Evolutionary conservation across 1,139 yeast genomes (phyloP).

Genomic region (Debaryomyces robertsiae): DNA sequence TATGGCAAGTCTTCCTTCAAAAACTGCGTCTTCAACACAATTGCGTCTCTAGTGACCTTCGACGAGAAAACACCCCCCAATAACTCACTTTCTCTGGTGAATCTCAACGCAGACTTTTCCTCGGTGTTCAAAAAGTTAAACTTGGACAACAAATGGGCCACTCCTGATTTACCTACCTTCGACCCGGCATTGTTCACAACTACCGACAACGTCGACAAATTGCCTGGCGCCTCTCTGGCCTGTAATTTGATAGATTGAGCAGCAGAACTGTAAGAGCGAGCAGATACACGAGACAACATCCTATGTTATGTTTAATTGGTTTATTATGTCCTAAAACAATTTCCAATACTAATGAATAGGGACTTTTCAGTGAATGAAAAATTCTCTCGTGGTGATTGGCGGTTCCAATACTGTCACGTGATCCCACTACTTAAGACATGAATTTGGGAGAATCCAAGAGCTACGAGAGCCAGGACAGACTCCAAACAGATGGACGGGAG

Average conservation of each 20-base stretch:
- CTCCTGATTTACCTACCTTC: slow-evolving; percentile 76
- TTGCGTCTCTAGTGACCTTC: slow-evolving; percentile 77
- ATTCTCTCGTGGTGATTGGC: slow-evolving; percentile 24
- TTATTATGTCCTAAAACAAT: slow-evolving; percentile 7
- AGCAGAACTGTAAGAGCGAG: slow-evolving; percentile 54
- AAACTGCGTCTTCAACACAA: slow-evolving; percentile 78
- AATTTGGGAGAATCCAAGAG: no score
- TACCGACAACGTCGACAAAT: slow-evolving; percentile 69
- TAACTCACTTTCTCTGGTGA: slow-evolving; percentile 92
- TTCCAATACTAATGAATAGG: slow-evolving; percentile 5
- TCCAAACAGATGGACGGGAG: no score
- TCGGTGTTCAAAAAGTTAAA: slow-evolving; percentile 84
- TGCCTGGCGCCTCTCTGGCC: slow-evolving; percentile 55
- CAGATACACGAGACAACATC: slow-evolving; percentile 49
- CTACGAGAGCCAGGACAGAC: no score
- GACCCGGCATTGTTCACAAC: slow-evolving; percentile 84
- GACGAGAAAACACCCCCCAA: slow-evolving; percentile 83
- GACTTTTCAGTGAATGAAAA: slow-evolving; percentile 15
- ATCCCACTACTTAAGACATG: no score
- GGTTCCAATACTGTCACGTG: slow-evolving; percentile 17
- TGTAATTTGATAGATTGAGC: slow-evolving; percentile 46
- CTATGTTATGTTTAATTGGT: slow-evolving; percentile 11
- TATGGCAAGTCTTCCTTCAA: slow-evolving; percentile 88
- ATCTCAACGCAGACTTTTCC: slow-evolving; percentile 84
- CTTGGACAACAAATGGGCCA: slow-evolving; percentile 82